A percentile compares a stretch with the other conserved stretches of the same genome.
Evolutionary conservation across 805 yeast species (phyloP).

Genomic region (Hagleromyces aurorensis): DNA sequence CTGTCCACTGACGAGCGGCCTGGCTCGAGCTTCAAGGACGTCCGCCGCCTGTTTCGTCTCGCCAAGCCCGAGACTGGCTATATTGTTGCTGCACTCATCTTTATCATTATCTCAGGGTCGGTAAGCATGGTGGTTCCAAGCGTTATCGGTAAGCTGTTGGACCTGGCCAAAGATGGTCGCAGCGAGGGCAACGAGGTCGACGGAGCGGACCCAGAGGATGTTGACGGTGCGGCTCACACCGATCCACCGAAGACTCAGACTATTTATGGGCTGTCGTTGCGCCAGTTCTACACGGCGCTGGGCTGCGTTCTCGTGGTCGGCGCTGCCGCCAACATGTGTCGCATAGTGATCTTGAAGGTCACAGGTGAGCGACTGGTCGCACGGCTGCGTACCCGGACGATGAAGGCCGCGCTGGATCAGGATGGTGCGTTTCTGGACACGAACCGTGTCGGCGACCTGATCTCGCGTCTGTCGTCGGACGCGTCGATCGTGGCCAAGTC

Average conservation of each 20-base stretch:
- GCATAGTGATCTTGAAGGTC: slow-evolving; percentile 64
- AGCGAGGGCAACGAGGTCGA: slow-evolving; percentile 13
- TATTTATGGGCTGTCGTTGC: slow-evolving; percentile 53
- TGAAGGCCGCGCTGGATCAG: slow-evolving; percentile 70
- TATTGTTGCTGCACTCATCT: slow-evolving; percentile 51
- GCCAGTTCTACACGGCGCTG: slow-evolving; percentile 56
- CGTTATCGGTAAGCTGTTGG: slow-evolving; percentile 79
- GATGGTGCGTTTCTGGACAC: slow-evolving; percentile 86
- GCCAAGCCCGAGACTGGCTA: slow-evolving; percentile 51
- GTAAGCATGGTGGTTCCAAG: slow-evolving; percentile 77
- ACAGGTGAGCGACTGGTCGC: slow-evolving; percentile 88
- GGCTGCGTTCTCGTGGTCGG: slow-evolving; percentile 63
- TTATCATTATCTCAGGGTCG: slow-evolving; percentile 64
- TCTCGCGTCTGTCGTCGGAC: slow-evolving; percentile 81
- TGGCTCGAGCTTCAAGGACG: slow-evolving; percentile 31
- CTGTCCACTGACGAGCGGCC: slow-evolving; percentile 30
- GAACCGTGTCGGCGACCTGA: slow-evolving; percentile 85
- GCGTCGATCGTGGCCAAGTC: slow-evolving; percentile 82
- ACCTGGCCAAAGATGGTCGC: slow-evolving; percentile 42
- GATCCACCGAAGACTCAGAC: no score
- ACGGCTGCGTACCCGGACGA: slow-evolving; percentile 66
- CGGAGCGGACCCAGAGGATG: slow-evolving; percentile 16
- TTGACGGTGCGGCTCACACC: slow-evolving; percentile 27
- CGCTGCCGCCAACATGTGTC: slow-evolving; percentile 69
- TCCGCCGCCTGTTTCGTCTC: slow-evolving; percentile 42